Evolutionary conservation across 1,284 basidiomycete genomes (phyloP).

Genomic region (Retiboletus flavoniger): DNA sequence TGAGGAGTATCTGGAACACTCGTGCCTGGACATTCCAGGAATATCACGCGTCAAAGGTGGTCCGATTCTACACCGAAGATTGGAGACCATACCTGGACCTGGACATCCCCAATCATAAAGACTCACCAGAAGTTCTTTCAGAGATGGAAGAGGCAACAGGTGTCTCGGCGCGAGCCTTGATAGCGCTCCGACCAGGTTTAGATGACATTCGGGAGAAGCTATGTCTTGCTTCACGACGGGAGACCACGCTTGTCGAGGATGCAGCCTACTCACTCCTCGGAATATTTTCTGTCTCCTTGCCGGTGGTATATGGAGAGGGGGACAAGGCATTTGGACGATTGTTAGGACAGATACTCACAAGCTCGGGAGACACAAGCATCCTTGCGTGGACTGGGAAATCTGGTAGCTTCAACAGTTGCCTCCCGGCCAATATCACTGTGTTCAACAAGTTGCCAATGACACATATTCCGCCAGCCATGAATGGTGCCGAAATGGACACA

Average conservation of each 20-base stretch:
- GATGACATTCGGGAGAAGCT: not conserved
- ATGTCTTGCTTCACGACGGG: not conserved
- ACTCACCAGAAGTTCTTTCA: not conserved
- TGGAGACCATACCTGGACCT: conserved; percentile 5
- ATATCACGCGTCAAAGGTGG: too few relatives aligned
- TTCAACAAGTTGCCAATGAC: not conserved
- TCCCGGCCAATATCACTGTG: not conserved
- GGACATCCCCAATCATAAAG: not conserved
- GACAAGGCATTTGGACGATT: too few relatives aligned
- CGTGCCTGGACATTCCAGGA: not conserved
- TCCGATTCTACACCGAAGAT: not conserved
- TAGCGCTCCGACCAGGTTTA: not conserved
- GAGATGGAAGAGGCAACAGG: conserved; percentile 3
- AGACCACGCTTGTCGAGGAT: not conserved
- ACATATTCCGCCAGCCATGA: not conserved
- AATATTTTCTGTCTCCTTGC: too few relatives aligned
- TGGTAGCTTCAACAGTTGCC: not conserved
- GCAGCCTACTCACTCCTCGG: not conserved
- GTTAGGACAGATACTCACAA: too few relatives aligned
- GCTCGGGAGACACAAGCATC: too few relatives aligned
- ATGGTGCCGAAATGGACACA: not conserved
- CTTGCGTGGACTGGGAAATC: not conserved
- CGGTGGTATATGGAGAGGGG: too few relatives aligned
- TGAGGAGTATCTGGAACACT: conserved; percentile 6
- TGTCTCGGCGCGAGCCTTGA: not conserved